These are phyloP conservation scores for Cladobotryum mycophilum DNA, from an alignment of 2,329 filamentous ascomycete species.

Conservation along the genomic window DNA sequence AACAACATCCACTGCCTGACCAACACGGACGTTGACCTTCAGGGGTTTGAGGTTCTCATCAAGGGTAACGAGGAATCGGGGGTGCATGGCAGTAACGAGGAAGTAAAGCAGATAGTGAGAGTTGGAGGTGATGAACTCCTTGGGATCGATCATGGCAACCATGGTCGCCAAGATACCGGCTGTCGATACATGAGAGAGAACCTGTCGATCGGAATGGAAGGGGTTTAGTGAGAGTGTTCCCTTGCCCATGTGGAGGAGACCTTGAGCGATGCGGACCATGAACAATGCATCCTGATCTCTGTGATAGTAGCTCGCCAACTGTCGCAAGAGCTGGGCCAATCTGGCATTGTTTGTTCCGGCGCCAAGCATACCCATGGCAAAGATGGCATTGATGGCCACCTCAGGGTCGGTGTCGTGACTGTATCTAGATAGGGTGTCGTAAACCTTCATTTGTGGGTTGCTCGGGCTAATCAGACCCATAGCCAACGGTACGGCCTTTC, in stretches of 20 bases:
- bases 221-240: slow-evolving; percentile 92
- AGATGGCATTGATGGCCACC: slow-evolving; percentile 96
- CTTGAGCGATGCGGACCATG: slow-evolving; percentile 98
- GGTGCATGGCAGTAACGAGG: slow-evolving; percentile 93
- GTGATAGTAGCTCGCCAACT: slow-evolving; percentile 97
- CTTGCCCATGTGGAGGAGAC: slow-evolving; percentile 98
- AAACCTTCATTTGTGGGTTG: slow-evolving; percentile 99
- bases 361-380: slow-evolving; percentile 95
- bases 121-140: slow-evolving; percentile 64
- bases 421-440: slow-evolving; percentile 95
- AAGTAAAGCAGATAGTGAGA: slow-evolving; percentile 95
- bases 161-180: slow-evolving; percentile 85
- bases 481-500: slow-evolving; percentile 88
- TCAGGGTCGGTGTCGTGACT: slow-evolving; percentile 98
- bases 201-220: slow-evolving; percentile 98
- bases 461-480: slow-evolving; percentile 96
- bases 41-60: slow-evolving; percentile 92
- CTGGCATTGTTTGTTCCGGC: slow-evolving; percentile 98
- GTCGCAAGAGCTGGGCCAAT: slow-evolving; percentile 85
- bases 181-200: slow-evolving; percentile 84
- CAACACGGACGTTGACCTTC: slow-evolving; percentile 92
- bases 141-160: slow-evolving; percentile 90
- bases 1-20: slow-evolving; percentile 96
- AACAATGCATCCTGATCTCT: slow-evolving; percentile 93
- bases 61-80: slow-evolving; percentile 90